Evolutionary conservation across 139 green algal species (phyloP), one percentile per base, ranked within the genome.

Genomic region (Desmodesmus armatus): DNA sequence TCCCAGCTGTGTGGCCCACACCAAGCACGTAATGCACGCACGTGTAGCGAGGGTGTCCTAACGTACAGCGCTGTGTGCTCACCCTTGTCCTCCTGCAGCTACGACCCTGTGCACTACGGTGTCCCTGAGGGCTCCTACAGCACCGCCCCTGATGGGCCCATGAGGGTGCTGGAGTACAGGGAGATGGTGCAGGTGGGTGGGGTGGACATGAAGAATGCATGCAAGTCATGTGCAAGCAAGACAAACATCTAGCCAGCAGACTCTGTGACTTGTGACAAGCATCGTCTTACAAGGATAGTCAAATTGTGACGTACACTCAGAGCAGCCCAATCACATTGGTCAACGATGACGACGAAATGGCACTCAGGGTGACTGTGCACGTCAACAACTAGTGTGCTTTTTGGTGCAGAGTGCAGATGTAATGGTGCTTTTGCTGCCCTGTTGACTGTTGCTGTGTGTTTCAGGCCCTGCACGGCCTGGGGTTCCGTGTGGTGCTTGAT

Each of bases 61-160:
- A n/a, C n/a, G n/a, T n/a, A n/a, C n/a, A n/a, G 19, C 17, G 51
- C 51, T 62, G 51, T 62, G 51, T 62, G 19, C 21, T 23, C 60
- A 69, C 29, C 60, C n/a, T n/a, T n/a, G n/a, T n/a, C n/a, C n/a
- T 69, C 33, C 7, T 72, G 60, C 55, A 82, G 76, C 37, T 94
- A 96, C 58, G 92, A 95, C 80, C 93, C 93, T 6, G 92, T 97
- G 85, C 94, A 98, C 80, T 98, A 92, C 62, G 92, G 93, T 15
- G 94, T 96, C 27, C 96, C 96, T 0, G 96, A 98, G 67, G 96
- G 96, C 71, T 94, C 88, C 60, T 98, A 98, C 72, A 91, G 94
- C 25, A 93, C 93, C 0, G 86, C 97, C 41, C 94, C 95, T 58
- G 95, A 98, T 72, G 94, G 95, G 13, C 49, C 84, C 3, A 35